Evolutionary conservation across 148 eudicot species (phyloP), one percentile per base, ranked within the genome.

Genomic region (Amaranthus palmeri): DNA sequence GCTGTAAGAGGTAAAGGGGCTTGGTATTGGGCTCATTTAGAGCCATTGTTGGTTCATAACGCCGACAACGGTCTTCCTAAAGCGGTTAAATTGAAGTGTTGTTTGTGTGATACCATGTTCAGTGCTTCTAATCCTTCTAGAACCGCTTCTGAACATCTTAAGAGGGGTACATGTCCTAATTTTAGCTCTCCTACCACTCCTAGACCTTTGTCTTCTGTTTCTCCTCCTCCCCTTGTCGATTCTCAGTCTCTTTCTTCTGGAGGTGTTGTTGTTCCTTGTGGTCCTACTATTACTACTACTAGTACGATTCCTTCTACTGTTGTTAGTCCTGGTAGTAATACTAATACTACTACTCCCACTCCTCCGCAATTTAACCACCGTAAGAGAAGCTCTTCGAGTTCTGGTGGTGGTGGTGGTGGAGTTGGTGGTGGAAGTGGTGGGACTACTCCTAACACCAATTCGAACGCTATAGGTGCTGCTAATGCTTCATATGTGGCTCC

Each of bases 11-110:
- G 99, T 3, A 95, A 95, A 78, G 97, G 99, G 13, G 99, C 99
- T 4, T 95, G 99, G 99, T 95, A 95, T 67, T 95, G 99, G 99
- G 82, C 87, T 3, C 96, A 95, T 75, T 76, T 95, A 0, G 97
- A 95, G 77, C 97, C 99, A 0, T 78, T 85, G 6, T 78, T 95
- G 18, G 86, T 92, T 4, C 85, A 75, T 47, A 79, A 86, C 74
- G 62, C 85, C 59, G 97, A 92, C 1, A 83, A 86, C 7, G 89
- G 89, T 0, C 43, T 83, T 3, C 87, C 96, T 0, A 92, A 92
- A 66, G 88, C 99, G 0, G 99, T 95, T 3, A 95, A 95, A 78
- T 83, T 96, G 6, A 77, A 85, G 77, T 95, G 98, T 56, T 85
- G 85, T 54, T 73, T 95, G 11, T 95, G 98, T 75, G 81, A 83